Evolutionary conservation across 495 filamentous ascomycete species (phyloP).

Genomic region (Melanomma pulvis-pyrius): DNA sequence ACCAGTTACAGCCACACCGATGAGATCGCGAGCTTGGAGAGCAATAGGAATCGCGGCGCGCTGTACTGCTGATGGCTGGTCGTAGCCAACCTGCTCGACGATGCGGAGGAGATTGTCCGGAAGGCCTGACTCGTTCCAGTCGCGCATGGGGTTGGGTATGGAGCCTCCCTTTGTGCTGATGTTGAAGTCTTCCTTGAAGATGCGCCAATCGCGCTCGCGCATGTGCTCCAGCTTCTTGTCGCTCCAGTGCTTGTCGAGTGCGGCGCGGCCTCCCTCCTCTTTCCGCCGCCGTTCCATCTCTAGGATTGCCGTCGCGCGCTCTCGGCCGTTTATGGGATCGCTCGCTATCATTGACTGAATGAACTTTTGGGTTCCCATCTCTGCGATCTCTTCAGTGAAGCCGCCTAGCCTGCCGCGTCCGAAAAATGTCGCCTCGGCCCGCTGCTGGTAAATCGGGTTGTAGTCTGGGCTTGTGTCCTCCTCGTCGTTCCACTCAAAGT

Average conservation of each 20-base stretch:
- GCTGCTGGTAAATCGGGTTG: constrained; percentile 81
- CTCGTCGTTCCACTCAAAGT: constrained; percentile 97
- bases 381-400: constrained; percentile 75
- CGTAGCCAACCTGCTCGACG: constrained; percentile 84
- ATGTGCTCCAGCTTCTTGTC: constrained; percentile 95
- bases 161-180: constrained; percentile 88
- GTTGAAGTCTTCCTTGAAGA: constrained; percentile 99
- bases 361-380: constrained; percentile 71
- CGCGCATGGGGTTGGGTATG: constrained; percentile 96
- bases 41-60: constrained; percentile 95
- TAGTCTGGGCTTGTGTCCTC: constrained; percentile 93
- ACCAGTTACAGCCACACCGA: constrained; percentile 97
- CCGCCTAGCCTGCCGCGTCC: constrained; percentile 81
- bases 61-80: constrained; percentile 90
- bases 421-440: constrained; percentile 75
- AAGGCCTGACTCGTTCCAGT: constrained; percentile 83
- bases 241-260: constrained; percentile 91
- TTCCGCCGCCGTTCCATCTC: constrained; percentile 83
- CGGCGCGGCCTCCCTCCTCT: constrained; percentile 72
- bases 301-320: constrained; percentile 77
- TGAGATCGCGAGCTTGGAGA: constrained; percentile 87
- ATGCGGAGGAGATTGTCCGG: constrained; percentile 82
- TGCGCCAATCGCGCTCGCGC: constrained; percentile 98
- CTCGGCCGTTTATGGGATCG: constrained; percentile 77
- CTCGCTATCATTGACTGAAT: constrained; percentile 74